Evolutionary conservation across 495 filamentous ascomycete genomes (phyloP), one percentile per base, ranked within the genome.

Genomic region (Antarctomyces pellizariae): DNA sequence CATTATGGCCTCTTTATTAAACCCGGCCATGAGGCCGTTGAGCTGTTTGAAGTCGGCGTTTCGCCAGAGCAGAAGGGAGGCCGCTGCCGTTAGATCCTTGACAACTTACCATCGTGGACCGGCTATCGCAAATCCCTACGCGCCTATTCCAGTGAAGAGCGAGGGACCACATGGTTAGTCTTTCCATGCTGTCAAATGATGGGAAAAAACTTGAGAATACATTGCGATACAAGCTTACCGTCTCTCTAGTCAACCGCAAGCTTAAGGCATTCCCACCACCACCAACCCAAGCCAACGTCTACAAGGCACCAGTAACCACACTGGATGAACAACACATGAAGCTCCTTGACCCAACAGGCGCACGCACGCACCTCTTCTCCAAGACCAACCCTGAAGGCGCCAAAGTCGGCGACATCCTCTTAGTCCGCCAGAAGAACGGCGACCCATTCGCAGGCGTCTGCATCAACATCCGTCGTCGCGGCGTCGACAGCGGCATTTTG

Each of bases 391-490:
- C 59, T 11, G 75, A 90, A 46, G 61, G 64, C 35, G 75, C 71
- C 16, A 63, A 69, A 33, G 56, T 65, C 4, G 86, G 86, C 33
- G 86, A 97, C 50, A 75, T 95, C 35, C 55, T 97, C n/a, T 75
- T 80, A 29, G 75, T 91, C 19, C 80, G 48, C 56, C 65, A 67
- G 37, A 47, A 47, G 36, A 74, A 62, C 38, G 76, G 80, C 17
- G 83, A 91, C 39, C 83, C 86, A 0, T 93, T 92, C 47, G 60
- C 79, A 8, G 86, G 86, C 16, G 75, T 89, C 7, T 72, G 71
- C 35, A 46, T 99, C 39, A 74, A 69, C 37, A 84, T 95, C 43
- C 69, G 80, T 15, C 57, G 82, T 18, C 63, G 65, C 4, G 83
- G 82, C 34, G 59, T 89, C 13, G 86, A 99, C 47, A 84, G 78